phyloP scores from a whole-genome alignment of 2,329 filamentous ascomycete genomes.

The Lizonia empirigonia region DNA sequence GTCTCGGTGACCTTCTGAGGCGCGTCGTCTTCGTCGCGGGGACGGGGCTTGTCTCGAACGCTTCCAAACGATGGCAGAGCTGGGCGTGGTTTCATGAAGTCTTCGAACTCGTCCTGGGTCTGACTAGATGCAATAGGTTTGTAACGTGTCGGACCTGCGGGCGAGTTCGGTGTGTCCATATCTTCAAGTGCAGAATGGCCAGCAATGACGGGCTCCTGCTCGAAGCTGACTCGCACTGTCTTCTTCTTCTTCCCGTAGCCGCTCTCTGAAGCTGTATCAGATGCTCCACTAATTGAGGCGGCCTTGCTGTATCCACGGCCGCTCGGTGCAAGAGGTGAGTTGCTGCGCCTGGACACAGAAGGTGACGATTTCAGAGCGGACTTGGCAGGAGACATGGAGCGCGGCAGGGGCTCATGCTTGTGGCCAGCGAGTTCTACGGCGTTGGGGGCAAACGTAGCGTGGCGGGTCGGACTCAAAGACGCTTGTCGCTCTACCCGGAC shows the following conservation, averaged over 20 bases:
- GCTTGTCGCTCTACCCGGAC: constrained; percentile 41
- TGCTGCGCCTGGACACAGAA: constrained; percentile 55
- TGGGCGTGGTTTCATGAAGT: constrained; percentile 74
- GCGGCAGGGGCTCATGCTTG: constrained; percentile 70
- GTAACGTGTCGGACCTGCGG: constrained; percentile 33
- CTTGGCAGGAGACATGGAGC: constrained; percentile 77
- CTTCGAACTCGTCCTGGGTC: constrained; percentile 67
- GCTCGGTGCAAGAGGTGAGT: constrained; percentile 57
- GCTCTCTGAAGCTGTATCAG: constrained; percentile 59
- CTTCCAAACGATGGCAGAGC: constrained; percentile 77
- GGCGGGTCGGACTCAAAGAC: constrained; percentile 67
- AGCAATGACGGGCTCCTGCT: constrained; percentile 66
- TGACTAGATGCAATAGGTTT: constrained; percentile 52
- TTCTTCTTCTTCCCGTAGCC: constrained; percentile 57
- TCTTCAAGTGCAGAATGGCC: constrained; percentile 51
- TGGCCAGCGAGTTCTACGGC: constrained; percentile 59
- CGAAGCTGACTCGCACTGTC: constrained; percentile 77
- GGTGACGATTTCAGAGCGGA: constrained; percentile 73
- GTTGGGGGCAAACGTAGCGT: constrained; percentile 68
- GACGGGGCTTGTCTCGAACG: constrained; percentile 66
- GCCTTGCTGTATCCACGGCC: constrained; percentile 55
- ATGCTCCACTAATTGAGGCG: constrained; percentile 58
- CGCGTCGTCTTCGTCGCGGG: constrained; percentile 52
- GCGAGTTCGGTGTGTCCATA: constrained; percentile 23
- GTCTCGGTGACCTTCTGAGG: constrained; percentile 60